Evolutionary conservation across 1,284 basidiomycete genomes (phyloP).

Genomic region (Moniliophthora roreri): DNA sequence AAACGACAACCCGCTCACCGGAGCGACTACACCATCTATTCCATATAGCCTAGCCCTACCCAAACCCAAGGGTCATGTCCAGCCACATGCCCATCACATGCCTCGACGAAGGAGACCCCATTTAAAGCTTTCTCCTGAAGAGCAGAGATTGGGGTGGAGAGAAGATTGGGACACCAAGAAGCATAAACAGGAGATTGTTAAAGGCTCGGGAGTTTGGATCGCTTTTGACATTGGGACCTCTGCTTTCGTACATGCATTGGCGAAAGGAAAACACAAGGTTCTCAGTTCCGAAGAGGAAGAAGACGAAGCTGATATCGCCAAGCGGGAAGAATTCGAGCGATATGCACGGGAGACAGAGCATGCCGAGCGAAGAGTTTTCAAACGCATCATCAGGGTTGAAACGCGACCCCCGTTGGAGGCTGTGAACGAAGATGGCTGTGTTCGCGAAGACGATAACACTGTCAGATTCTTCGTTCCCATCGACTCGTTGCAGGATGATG

Average conservation of each 20-base stretch:
- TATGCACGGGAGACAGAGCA: neutral
- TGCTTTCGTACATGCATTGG: neutral
- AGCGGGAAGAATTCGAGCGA: neutral
- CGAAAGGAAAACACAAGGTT: neutral
- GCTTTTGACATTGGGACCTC: neutral
- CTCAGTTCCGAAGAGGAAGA: neutral
- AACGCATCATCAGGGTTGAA: neutral
- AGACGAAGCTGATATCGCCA: neutral
- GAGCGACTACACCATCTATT: neutral
- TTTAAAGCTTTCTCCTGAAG: neutral
- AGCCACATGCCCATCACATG: constrained; percentile 11
- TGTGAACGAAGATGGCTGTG: neutral
- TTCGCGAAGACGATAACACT: neutral
- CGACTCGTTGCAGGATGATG: neutral
- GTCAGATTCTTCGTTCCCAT: neutral
- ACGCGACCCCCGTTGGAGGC: too few relatives aligned
- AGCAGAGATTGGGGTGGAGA: neutral
- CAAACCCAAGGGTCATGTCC: constrained; percentile 13
- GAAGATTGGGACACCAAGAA: neutral
- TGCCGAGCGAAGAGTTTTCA: neutral
- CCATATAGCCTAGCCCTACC: neutral
- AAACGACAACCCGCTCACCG: neutral
- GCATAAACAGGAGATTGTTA: neutral
- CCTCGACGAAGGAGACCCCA: constrained; percentile 9
- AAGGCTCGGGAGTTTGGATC: constrained; percentile 1